These are phyloP conservation scores for Lippia alba DNA, from an alignment of 305 asterid genomes.

Conservation along the genomic window DNA sequence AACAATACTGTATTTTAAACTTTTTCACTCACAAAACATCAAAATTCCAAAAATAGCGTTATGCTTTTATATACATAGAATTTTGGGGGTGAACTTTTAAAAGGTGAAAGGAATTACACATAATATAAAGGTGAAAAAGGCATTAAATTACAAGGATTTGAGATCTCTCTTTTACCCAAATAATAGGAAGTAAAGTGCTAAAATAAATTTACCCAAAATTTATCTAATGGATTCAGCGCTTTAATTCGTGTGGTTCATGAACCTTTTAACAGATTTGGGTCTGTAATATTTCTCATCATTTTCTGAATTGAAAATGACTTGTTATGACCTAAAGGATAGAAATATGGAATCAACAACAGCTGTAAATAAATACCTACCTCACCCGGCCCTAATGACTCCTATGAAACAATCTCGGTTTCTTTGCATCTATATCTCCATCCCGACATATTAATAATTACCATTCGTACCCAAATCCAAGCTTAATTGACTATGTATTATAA, in stretches of 20 bases:
- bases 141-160: slow-evolving; percentile 5
- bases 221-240: not conserved
- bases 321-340: not conserved
- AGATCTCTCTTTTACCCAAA: slow-evolving; percentile 16
- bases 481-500: too few relatives aligned
- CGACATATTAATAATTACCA: too few relatives aligned
- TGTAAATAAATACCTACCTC: not conserved
- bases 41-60: not conserved
- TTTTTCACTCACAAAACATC: too few relatives aligned
- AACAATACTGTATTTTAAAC: too few relatives aligned
- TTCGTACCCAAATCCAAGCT: too few relatives aligned
- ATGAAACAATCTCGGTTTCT: too few relatives aligned
- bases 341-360: slow-evolving; percentile 1
- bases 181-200: not conserved
- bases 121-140: not conserved
- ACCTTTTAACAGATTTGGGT: not conserved
- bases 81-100: not conserved
- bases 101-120: not conserved
- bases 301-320: slow-evolving; percentile 10
- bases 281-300: not conserved
- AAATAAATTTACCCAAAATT: not conserved
- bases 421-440: too few relatives aligned
- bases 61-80: not conserved
- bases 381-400: too few relatives aligned
- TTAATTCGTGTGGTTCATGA: not conserved